Conservation (phyloP, 2,329 filamentous ascomycete genomes). For the Aureobasidium sp. region DNA sequence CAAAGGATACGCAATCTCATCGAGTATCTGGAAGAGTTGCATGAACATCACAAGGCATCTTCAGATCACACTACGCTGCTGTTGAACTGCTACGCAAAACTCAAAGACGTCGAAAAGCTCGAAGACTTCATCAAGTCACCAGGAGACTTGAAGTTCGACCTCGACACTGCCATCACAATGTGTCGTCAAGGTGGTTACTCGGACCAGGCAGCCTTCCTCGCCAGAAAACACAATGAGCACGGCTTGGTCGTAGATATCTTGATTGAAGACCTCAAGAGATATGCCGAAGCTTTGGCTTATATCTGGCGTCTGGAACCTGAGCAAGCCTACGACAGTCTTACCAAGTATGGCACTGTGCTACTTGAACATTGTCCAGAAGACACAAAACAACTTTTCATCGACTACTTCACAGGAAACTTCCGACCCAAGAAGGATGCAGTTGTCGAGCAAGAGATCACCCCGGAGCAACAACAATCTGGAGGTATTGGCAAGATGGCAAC, state of each 20-base stretch:
- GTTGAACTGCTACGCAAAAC: constrained; percentile 93
- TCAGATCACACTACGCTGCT: constrained; percentile 92
- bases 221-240: constrained; percentile 87
- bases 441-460: constrained; percentile 41
- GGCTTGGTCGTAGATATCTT: constrained; percentile 92
- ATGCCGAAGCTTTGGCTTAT: constrained; percentile 79
- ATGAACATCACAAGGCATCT: constrained; percentile 87
- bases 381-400: constrained; percentile 81
- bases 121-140: constrained; percentile 96
- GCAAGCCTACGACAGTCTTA: constrained; percentile 77
- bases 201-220: constrained; percentile 91
- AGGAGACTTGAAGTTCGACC: constrained; percentile 88
- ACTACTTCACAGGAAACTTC: constrained; percentile 88
- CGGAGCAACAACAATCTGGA: constrained; percentile 34
- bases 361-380: constrained; percentile 78
- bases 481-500: constrained; percentile 47
- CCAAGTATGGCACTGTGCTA: constrained; percentile 90
- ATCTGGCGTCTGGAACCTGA: constrained; percentile 82
- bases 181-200: constrained; percentile 95
- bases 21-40: constrained; percentile 91
- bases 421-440: constrained; percentile 60
- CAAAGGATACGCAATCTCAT: constrained; percentile 97
- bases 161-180: constrained; percentile 96
- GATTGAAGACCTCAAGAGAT: constrained; percentile 90
- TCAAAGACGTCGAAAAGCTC: constrained; percentile 94